These are phyloP conservation scores for Globisporangium spinosum DNA, from an alignment of 352 stramenopile genomes.

Conservation along the genomic window DNA sequence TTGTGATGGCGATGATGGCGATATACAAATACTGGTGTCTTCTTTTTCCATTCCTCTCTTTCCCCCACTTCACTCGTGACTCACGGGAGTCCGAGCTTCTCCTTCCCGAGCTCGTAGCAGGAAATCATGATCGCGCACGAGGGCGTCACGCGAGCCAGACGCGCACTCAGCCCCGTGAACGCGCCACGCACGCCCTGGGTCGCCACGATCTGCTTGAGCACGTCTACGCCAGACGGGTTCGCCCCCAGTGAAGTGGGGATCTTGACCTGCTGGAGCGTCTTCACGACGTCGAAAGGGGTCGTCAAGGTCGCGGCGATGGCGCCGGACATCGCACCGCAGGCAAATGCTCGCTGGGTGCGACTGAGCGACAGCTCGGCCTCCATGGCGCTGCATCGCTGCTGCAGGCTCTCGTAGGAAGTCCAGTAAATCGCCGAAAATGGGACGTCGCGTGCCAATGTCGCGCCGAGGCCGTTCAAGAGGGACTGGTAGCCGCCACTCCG, in stretches of 20 bases:
- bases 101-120: conserved; percentile 78
- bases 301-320: conserved; percentile 88
- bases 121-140: conserved; percentile 89
- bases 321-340: conserved; percentile 82
- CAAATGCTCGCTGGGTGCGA: conserved; percentile 73
- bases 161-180: conserved; percentile 65
- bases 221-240: conserved; percentile 29
- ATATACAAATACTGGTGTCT: not conserved
- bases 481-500: conserved; percentile 65
- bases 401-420: conserved; percentile 87
- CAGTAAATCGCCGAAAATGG: conserved; percentile 96
- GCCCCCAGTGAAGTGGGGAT: conserved; percentile 26
- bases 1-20: not conserved
- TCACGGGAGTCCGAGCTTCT: conserved; percentile 57
- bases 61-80: not conserved
- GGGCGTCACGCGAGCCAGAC: conserved; percentile 62
- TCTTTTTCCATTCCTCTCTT: not conserved
- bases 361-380: conserved; percentile 29
- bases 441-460: conserved; percentile 92
- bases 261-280: conserved; percentile 88
- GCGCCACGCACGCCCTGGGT: conserved; percentile 42
- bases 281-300: conserved; percentile 95
- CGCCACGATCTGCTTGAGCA: conserved; percentile 52
- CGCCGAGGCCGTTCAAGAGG: conserved; percentile 83
- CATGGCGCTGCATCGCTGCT: conserved; percentile 23